phyloP scores from a whole-genome alignment of 208 protist genomes.

The Trypanosoma cruzi region DNA sequence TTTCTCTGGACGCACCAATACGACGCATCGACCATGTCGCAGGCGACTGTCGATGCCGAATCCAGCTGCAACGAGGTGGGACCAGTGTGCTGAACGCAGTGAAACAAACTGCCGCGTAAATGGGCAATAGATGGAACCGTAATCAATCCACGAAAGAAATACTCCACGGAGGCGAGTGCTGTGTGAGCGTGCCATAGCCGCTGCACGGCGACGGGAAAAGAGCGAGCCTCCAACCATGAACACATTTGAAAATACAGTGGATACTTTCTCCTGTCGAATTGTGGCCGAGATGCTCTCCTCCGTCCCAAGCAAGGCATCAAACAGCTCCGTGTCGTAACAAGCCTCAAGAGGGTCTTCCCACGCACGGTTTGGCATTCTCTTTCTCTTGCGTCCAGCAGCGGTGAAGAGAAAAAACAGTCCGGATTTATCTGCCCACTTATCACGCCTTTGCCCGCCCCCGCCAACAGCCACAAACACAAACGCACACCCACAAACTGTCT shows the following conservation, averaged over 20 bases:
- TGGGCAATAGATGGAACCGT: conserved; percentile 52
- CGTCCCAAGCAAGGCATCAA: conserved; percentile 20
- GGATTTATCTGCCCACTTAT: neutral
- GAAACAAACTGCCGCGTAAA: conserved; percentile 63
- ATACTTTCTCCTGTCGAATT: neutral
- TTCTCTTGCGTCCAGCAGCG: neutral
- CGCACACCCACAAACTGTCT: too few species aligned
- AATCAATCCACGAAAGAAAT: conserved; percentile 9
- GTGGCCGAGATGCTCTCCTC: neutral
- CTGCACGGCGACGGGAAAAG: conserved; percentile 28
- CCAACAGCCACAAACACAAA: too few species aligned
- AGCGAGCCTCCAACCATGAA: conserved; percentile 57
- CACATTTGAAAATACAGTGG: neutral
- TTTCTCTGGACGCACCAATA: conserved; percentile 22
- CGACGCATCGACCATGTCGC: conserved; percentile 31
- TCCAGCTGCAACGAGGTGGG: conserved; percentile 37
- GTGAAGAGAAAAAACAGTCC: neutral
- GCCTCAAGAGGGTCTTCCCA: neutral
- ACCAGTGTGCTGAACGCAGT: conserved; percentile 53
- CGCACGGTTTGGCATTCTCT: neutral
- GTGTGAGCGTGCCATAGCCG: neutral
- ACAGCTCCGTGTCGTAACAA: conserved; percentile 12
- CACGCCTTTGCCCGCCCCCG: too few species aligned
- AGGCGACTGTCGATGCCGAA: conserved; percentile 38
- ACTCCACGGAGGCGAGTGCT: neutral